Base-by-base conservation (phyloP, 441 rosid species). In the Gossypium davidsonii region DNA sequence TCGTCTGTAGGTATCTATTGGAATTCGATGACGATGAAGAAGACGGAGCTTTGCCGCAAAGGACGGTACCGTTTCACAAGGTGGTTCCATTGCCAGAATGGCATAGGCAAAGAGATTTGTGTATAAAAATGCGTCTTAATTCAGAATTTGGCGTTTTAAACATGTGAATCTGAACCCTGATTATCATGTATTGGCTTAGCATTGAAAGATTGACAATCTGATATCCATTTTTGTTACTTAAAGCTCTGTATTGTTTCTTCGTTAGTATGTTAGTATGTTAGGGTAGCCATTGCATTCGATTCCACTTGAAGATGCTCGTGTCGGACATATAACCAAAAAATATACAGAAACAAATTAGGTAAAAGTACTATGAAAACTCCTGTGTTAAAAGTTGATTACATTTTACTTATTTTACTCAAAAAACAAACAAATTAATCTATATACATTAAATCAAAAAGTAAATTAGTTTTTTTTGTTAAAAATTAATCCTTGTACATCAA, bases 11-110 rank as follows among this genome's bases (percentile, higher is more conserved):
- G 73, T 93, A 91, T 80, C 64, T 91, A 74, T 83, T 91, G 68
- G 98, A 93, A 79, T 93, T 93, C 31, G 97, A 93, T 23, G 97
- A 91, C 11, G 98, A 93, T 1, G 98, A 93, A 58, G 98, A 93
- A 84, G 96, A 93, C 5, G 98, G 97, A 79, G 85, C 89, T 37
- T 75, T 93, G 79, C 98, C 94, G 23, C 87, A 89, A 82, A 84
- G 96, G 82, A 78, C 82, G 1, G 97, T 93, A 31, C 96, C 97
- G 3, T 91, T 87, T 71, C 83, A 87, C 82, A 90, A 80, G 73
- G 97, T 93, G 72, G 96, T 93, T 73, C 69, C 91, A 20, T 81
- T 91, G 74, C 98, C 98, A 1, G 94, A 87, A 1, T 91, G 91
- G 21, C 96, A 87, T 79, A 89, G 94, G 10, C 95, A 88, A 44